A percentile compares a stretch with the other conserved stretches of the same genome.
Evolutionary conservation across 2,329 filamentous ascomycete genomes (phyloP).

Genomic region (Alternaria ventricosa): DNA sequence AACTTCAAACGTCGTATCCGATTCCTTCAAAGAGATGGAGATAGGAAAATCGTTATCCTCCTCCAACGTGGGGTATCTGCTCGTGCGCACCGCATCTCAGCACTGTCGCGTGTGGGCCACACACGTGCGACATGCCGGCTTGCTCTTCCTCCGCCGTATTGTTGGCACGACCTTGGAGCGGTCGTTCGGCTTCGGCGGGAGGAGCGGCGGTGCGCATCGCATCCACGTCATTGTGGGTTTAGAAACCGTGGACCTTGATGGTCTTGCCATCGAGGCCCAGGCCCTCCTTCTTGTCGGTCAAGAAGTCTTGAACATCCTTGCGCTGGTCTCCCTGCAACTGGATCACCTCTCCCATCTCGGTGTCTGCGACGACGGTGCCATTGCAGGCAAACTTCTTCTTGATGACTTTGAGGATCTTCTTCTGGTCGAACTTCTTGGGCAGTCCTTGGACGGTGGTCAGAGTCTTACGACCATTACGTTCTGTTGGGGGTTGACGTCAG

Average conservation of each 20-base stretch:
- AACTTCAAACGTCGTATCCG: conserved; percentile 5
- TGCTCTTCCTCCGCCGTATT: conserved; percentile 7
- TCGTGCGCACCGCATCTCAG: conserved; percentile 26
- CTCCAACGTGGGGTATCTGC: conserved; percentile 28
- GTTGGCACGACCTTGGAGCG: conserved; percentile 13
- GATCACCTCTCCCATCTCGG: conserved; percentile 98
- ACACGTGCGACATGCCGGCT: conserved; percentile 10
- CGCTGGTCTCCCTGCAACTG: conserved; percentile 99
- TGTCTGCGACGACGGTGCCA: conserved; percentile 97
- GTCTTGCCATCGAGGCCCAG: conserved; percentile 93
- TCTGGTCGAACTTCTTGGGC: conserved; percentile 98
- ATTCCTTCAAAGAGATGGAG: conserved; percentile 23
- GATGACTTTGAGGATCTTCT: conserved; percentile 99
- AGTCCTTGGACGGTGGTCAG: conserved; percentile 99
- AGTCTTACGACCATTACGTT: conserved; percentile 99
- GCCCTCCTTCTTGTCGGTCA: conserved; percentile 92
- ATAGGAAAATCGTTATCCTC: conserved; percentile 28
- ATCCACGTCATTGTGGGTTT: conserved; percentile 17
- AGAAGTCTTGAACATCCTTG: conserved; percentile 97
- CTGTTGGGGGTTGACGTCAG: conserved; percentile 63
- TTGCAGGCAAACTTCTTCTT: conserved; percentile 99
- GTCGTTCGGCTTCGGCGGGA: conserved; percentile 3
- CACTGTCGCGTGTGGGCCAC: conserved; percentile 13
- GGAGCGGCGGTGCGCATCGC: conserved; percentile 16
- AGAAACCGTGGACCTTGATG: conserved; percentile 75